Percentiles rank a stretch among this genome's conserved stretches.
Evolutionary conservation across 2,329 filamentous ascomycete species (phyloP).

Genomic region (Xylaria sp.): DNA sequence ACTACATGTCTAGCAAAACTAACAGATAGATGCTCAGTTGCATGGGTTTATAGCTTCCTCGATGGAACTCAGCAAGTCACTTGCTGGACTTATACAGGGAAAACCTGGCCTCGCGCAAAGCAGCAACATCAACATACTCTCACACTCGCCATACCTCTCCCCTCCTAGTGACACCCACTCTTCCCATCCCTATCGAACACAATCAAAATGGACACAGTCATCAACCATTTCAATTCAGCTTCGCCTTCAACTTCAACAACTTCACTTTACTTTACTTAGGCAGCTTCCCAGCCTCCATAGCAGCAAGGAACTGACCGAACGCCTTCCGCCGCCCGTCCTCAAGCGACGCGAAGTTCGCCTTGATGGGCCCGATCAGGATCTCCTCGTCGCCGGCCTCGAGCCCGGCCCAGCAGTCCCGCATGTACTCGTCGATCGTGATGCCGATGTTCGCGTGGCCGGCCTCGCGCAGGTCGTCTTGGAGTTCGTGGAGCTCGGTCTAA

Average conservation of each 20-base stretch:
- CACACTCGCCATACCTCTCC: too few species aligned
- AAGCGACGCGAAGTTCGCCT: slow-evolving; percentile 31
- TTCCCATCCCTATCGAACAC: not conserved
- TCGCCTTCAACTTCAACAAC: not conserved
- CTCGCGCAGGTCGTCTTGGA: slow-evolving; percentile 52
- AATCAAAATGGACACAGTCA: not conserved
- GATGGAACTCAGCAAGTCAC: too few species aligned
- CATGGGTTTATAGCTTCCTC: too few species aligned
- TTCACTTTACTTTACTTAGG: not conserved
- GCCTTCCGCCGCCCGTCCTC: slow-evolving; percentile 39
- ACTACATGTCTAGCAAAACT: too few species aligned
- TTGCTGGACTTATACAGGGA: too few species aligned
- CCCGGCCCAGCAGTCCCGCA: slow-evolving; percentile 58
- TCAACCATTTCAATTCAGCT: not conserved
- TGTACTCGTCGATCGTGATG: slow-evolving; percentile 55
- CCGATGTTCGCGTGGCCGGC: slow-evolving; percentile 51
- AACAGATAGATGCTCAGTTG: too few species aligned
- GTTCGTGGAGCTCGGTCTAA: slow-evolving; percentile 41
- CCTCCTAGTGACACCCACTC: too few species aligned
- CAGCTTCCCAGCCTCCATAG: slow-evolving; percentile 12
- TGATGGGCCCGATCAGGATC: slow-evolving; percentile 43
- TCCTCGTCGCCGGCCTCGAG: slow-evolving; percentile 56
- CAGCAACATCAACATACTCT: too few species aligned
- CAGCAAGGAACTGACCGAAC: slow-evolving; percentile 31
- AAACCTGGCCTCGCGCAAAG: too few species aligned